Conservation (phyloP, 2,329 filamentous ascomycete species). For the Sclerotinia sclerotiorum region DNA sequence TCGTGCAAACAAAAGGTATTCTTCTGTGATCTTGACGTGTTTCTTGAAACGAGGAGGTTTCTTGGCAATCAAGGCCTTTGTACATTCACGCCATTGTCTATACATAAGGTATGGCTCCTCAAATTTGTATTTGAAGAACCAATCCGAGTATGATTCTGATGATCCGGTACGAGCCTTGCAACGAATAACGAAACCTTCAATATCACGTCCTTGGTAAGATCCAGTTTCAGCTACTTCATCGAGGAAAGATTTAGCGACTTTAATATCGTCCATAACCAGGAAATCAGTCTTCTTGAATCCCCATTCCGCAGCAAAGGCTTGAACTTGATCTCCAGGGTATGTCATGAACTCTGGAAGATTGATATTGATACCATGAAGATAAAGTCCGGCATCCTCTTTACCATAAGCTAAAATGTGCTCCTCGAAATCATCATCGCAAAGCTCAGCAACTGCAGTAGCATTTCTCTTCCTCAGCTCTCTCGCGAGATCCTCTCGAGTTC, state of each 20-base stretch:
- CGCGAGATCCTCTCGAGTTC: slow-evolving; percentile 76
- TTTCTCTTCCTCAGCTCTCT: slow-evolving; percentile 75
- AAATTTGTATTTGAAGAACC: slow-evolving; percentile 99
- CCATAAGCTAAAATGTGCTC: slow-evolving; percentile 94
- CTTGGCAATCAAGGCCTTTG: slow-evolving; percentile 79
- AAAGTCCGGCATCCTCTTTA: slow-evolving; percentile 80
- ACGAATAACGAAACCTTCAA: slow-evolving; percentile 94
- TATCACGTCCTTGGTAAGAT: slow-evolving; percentile 84
- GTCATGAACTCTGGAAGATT: slow-evolving; percentile 92
- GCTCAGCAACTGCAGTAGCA: slow-evolving; percentile 89
- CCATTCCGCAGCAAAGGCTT: slow-evolving; percentile 87
- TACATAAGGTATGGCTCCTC: slow-evolving; percentile 99
- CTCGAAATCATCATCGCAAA: slow-evolving; percentile 95
- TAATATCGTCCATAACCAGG: slow-evolving; percentile 71
- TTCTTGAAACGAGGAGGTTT: slow-evolving; percentile 78
- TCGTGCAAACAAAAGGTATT: slow-evolving; percentile 82
- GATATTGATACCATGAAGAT: slow-evolving; percentile 93
- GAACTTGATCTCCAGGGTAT: slow-evolving; percentile 78
- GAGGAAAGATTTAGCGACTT: slow-evolving; percentile 75
- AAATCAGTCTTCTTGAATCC: slow-evolving; percentile 89
- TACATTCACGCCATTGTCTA: slow-evolving; percentile 96
- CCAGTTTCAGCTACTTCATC: slow-evolving; percentile 85
- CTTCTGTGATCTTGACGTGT: slow-evolving; percentile 83
- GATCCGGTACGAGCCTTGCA: slow-evolving; percentile 65
- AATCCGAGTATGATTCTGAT: slow-evolving; percentile 68